Base-by-base conservation (phyloP, 495 filamentous ascomycete species). In the Penicilliopsis zonata region DNA sequence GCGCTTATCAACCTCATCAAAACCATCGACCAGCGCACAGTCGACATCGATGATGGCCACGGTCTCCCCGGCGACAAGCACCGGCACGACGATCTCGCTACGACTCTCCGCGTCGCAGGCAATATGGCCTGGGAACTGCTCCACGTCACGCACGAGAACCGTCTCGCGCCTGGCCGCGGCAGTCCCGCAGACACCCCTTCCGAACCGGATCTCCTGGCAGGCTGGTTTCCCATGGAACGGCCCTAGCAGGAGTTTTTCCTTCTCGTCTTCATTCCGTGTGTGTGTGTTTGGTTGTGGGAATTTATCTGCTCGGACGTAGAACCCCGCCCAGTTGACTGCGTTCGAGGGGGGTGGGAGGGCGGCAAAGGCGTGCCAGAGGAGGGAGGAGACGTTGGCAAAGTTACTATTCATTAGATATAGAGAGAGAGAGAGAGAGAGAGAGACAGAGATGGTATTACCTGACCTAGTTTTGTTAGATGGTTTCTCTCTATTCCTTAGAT, bases 81-180 rank as follows among this genome's bases (percentile, higher is more conserved):
- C 74, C 9, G 87, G 87, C 18, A 94, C 84, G 3, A 94, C 86
- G 52, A 95, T 84, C 66, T 95, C 87, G 55, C 85, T 92, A 51
- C 65, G 74, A 36, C 74, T 84, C 36, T 72, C 80, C 7, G 68
- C 71, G 56, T 94, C 87, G 48, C 87, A 94, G 4, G 87, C 84
- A 51, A 95, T 94, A 58, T 95, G 87, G 3, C 82, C 86, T 2
- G 83, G 80, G 49, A 93, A 94, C 25, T 57, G 37, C 14, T 74
- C 56, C 8, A 94, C 83, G 53, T 95, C 79, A 5, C 63, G 57
- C 4, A 94, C 80, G 3, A 93, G 45, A 32, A 87, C 70, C 2
- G 78, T 88, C 31, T 59, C 55, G 27, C 62, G 53, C 6, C 59
- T 74, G 15, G 59, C 46, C 0, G 83, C 86, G 2, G 84, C 87